phyloP scores from a whole-genome alignment of 352 stramenopile genomes.

The Peronospora belbahrii region DNA sequence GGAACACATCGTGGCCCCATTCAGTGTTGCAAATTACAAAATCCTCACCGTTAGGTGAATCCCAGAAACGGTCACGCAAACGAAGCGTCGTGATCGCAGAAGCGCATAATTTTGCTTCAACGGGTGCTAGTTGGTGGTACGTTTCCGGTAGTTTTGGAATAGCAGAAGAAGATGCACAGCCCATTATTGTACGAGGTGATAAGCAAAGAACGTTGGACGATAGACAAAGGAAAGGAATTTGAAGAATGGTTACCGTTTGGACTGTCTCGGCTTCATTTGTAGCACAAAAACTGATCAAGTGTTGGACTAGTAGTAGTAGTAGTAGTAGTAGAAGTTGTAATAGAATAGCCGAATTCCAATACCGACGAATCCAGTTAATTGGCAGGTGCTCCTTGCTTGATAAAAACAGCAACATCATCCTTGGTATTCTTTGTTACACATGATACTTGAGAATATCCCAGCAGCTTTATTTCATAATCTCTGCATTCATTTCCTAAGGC shows the following conservation, averaged over 20 bases:
- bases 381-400: too few species aligned
- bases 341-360: too few species aligned
- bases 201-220: too few species aligned
- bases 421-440: too few species aligned
- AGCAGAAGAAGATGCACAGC: conserved; percentile 28
- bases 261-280: background rate
- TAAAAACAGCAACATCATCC: too few species aligned
- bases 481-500: background rate
- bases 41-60: conserved; percentile 23
- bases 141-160: conserved; percentile 16
- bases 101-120: conserved; percentile 21
- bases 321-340: too few species aligned
- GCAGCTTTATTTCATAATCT: background rate
- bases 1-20: conserved; percentile 24
- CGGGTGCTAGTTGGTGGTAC: conserved; percentile 12
- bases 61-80: conserved; percentile 31
- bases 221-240: conserved; percentile 11
- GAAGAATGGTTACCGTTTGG: conserved; percentile 15
- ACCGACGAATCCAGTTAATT: too few species aligned
- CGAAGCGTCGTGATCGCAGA: conserved; percentile 27
- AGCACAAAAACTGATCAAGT: conserved; percentile 6
- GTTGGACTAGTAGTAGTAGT: too few species aligned
- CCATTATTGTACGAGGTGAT: too few species aligned
- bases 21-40: conserved; percentile 29
- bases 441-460: too few species aligned